These are phyloP conservation scores for Cyclostephanos tholiformis DNA, from an alignment of 108 stramenopile genomes.

Conservation along the genomic window DNA sequence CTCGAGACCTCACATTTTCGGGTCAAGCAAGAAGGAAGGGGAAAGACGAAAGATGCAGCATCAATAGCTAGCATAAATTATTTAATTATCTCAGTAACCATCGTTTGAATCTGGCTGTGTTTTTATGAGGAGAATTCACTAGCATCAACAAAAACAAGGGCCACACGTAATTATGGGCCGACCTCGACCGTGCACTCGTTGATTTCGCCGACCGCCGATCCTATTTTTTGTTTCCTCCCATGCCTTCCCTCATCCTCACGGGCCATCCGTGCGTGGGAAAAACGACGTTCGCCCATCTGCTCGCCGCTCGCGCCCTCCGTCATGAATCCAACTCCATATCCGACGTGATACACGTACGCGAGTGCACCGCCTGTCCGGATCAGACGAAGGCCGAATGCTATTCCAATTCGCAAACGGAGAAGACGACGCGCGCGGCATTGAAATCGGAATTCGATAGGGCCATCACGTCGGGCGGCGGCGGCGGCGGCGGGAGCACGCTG, in stretches of 20 bases:
- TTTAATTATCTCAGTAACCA: no score
- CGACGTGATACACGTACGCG: constrained; percentile 69
- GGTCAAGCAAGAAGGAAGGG: no score
- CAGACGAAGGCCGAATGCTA: constrained; percentile 69
- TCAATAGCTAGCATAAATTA: no score
- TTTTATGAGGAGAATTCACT: no score
- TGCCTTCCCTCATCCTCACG: constrained; percentile 82
- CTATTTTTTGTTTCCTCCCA: constrained; percentile 20
- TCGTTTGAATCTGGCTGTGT: no score
- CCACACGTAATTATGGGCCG: no score
- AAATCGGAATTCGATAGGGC: constrained; percentile 77
- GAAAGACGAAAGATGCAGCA: no score
- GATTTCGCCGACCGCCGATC: background rate
- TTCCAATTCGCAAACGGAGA: constrained; percentile 64
- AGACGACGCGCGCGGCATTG: constrained; percentile 75
- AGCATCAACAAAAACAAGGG: no score
- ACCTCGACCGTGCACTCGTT: no score
- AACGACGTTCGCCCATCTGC: constrained; percentile 68
- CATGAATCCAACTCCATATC: constrained; percentile 50
- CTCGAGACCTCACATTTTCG: no score
- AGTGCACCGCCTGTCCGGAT: constrained; percentile 62
- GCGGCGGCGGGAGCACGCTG: constrained; percentile 41
- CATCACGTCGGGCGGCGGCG: constrained; percentile 24
- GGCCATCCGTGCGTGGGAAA: constrained; percentile 86
- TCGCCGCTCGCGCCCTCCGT: constrained; percentile 69